These are phyloP conservation scores for Ceratobasidium sp. DNA, from an alignment of 1,284 basidiomycete genomes.

Conservation along the genomic window DNA sequence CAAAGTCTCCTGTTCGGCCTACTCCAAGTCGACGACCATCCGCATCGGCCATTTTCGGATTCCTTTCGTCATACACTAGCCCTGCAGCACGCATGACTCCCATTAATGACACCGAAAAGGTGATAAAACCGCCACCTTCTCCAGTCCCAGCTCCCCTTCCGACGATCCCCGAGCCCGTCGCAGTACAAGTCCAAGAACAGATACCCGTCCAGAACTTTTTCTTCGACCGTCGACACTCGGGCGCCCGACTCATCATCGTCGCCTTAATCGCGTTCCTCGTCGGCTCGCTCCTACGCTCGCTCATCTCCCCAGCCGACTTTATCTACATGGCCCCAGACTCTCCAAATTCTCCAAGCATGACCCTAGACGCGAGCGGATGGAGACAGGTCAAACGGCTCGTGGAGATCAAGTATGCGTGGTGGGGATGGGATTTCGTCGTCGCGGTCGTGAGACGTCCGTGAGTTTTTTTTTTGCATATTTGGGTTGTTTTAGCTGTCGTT, in stretches of 20 bases:
- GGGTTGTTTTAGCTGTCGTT: constrained; percentile 6
- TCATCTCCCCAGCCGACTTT: constrained; percentile 92
- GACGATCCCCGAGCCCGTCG: constrained; percentile 16
- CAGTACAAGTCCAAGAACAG: background rate
- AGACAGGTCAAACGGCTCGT: constrained; percentile 83
- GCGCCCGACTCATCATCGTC: constrained; percentile 79
- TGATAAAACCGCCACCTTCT: constrained; percentile 8
- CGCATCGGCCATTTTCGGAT: constrained; percentile 35
- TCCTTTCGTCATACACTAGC: constrained; percentile 40
- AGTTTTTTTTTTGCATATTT: constrained; percentile 13
- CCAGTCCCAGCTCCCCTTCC: constrained; percentile 7
- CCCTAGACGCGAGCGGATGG: constrained; percentile 68
- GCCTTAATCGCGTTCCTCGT: constrained; percentile 91
- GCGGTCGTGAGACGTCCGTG: constrained; percentile 72
- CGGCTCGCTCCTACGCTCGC: constrained; percentile 87
- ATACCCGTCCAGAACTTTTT: constrained; percentile 5
- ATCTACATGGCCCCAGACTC: constrained; percentile 70
- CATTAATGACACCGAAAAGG: constrained; percentile 14
- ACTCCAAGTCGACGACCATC: constrained; percentile 38
- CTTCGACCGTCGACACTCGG: constrained; percentile 50
- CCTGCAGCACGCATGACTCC: constrained; percentile 25
- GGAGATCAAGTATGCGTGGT: constrained; percentile 80
- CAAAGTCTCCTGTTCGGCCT: constrained; percentile 25
- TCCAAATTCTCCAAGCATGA: constrained; percentile 8
- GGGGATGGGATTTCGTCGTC: constrained; percentile 85